Conservation (phyloP, 1,284 basidiomycete species). For the Sporisorium iseilematis-ciliati region DNA sequence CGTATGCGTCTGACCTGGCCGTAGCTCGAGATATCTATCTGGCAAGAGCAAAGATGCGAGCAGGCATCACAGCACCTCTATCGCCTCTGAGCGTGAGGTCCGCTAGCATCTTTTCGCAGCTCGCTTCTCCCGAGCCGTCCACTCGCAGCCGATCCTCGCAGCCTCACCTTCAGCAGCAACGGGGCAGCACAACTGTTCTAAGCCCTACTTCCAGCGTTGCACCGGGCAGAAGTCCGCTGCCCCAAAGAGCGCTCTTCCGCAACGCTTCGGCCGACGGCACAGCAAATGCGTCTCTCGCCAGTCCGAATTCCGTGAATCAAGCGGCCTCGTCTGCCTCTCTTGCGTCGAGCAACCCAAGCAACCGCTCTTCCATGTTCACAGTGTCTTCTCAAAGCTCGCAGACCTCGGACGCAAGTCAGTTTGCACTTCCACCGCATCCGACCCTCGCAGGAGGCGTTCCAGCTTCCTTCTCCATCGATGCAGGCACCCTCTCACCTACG, state of each 20-base stretch:
- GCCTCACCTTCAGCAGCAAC: slow-evolving; percentile 38
- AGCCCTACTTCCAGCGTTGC: slow-evolving; percentile 10
- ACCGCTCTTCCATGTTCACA: slow-evolving; percentile 62
- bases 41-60: slow-evolving; percentile 65
- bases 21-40: slow-evolving; percentile 84
- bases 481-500: slow-evolving; percentile 15
- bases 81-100: slow-evolving; percentile 38
- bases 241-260: slow-evolving; percentile 38
- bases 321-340: slow-evolving; percentile 35
- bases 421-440: slow-evolving; percentile 23
- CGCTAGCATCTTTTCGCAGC: slow-evolving; percentile 41
- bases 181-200: slow-evolving; percentile 10
- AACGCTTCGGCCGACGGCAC: slow-evolving; percentile 41
- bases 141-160: slow-evolving; percentile 25
- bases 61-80: slow-evolving; percentile 54
- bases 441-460: slow-evolving; percentile 17
- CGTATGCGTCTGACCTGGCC: slow-evolving; percentile 87
- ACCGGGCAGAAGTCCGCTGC: not conserved
- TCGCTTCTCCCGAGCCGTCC: slow-evolving; percentile 35
- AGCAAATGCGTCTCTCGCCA: slow-evolving; percentile 14
- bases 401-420: slow-evolving; percentile 49
- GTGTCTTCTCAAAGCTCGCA: slow-evolving; percentile 62
- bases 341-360: slow-evolving; percentile 56
- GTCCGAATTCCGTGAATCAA: slow-evolving; percentile 19
- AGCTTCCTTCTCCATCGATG: slow-evolving; percentile 30